Evolutionary conservation across 2,329 filamentous ascomycete species (phyloP), one percentile per base, ranked within the genome.

Genomic region (Clonostachys solani): DNA sequence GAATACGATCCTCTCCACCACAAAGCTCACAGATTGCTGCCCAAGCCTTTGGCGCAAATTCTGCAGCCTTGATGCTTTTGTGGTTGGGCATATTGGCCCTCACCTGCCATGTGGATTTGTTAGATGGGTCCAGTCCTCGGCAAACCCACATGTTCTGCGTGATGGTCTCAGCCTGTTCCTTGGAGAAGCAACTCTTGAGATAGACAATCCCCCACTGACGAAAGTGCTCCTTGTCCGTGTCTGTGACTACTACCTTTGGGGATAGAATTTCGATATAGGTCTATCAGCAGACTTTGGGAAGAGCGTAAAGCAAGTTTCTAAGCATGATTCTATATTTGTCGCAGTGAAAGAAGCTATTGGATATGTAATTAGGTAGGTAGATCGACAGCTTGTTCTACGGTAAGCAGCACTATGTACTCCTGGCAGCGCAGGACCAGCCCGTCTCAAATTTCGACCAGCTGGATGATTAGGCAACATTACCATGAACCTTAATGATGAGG

Each of bases 21-120:
- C 83, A 76, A 8, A 88, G 73, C 61, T 84, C 77, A 60, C 78
- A 81, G 50, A 87, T 86, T n/a, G 81, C 83, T 0, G 71, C 65
- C 83, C 83, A 88, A 4, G 81, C 84, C 50, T 78, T 78, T 0
- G 84, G 84, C 0, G 84, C 79, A 54, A 87, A 82, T 0, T 67
- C 64, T 2, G 71, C 65, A 40, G 77, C 75, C 49, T 74, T 64
- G 50, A 83, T 80, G 36, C 65, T 60, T 17, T 66, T 69, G 62
- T 84, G 82, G 29, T 64, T 67, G 0, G 82, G 82, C 83, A 88
- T 86, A 65, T 87, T 81, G 47, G 71, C 80, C 53, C 79, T 74
- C 5, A 66, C 67, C n/a, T 69, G 72, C 85, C 85, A 88, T 33
- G 84, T 88, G 3, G 73, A 71, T 59, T 79, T 80, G 63, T 88